phyloP scores from a whole-genome alignment of 192 early-diverging fungal genomes.

The Entophlyctis luteolus region DNA sequence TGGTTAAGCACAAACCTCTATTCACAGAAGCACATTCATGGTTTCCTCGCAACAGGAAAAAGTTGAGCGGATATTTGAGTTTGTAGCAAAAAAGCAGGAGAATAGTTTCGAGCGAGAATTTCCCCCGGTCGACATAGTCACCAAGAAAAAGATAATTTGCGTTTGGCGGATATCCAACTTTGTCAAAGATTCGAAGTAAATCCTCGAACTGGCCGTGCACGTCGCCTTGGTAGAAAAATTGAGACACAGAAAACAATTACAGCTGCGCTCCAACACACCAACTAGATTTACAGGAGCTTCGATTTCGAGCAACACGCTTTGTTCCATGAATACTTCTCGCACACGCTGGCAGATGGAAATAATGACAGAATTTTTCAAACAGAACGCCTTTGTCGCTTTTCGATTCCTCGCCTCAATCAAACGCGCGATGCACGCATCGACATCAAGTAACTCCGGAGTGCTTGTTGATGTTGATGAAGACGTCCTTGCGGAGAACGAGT shows the following conservation, averaged over 20 bases:
- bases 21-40: slow-evolving; percentile 94
- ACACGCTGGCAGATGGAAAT: slow-evolving; percentile 77
- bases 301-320: slow-evolving; percentile 64
- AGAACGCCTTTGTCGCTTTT: slow-evolving; percentile 68
- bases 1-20: slow-evolving; percentile 51
- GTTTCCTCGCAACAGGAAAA: slow-evolving; percentile 94
- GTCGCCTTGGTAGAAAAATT: slow-evolving; percentile 78
- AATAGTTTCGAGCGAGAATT: slow-evolving; percentile 92
- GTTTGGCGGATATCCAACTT: slow-evolving; percentile 85
- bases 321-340: slow-evolving; percentile 85
- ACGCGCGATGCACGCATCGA: slow-evolving; percentile 87
- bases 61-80: slow-evolving; percentile 92
- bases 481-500: not conserved
- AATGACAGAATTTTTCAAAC: slow-evolving; percentile 85
- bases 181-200: slow-evolving; percentile 86
- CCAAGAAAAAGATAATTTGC: slow-evolving; percentile 89
- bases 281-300: slow-evolving; percentile 47
- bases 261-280: too few relatives aligned
- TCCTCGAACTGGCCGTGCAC: slow-evolving; percentile 95
- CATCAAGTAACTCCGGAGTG: slow-evolving; percentile 40
- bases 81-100: slow-evolving; percentile 91
- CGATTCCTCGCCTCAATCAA: slow-evolving; percentile 72
- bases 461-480: not conserved
- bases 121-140: slow-evolving; percentile 97
- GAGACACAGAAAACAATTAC: slow-evolving; percentile 3